phyloP scores from a whole-genome alignment of 2,329 filamentous ascomycete genomes.

The Aspergillus neotritici region DNA sequence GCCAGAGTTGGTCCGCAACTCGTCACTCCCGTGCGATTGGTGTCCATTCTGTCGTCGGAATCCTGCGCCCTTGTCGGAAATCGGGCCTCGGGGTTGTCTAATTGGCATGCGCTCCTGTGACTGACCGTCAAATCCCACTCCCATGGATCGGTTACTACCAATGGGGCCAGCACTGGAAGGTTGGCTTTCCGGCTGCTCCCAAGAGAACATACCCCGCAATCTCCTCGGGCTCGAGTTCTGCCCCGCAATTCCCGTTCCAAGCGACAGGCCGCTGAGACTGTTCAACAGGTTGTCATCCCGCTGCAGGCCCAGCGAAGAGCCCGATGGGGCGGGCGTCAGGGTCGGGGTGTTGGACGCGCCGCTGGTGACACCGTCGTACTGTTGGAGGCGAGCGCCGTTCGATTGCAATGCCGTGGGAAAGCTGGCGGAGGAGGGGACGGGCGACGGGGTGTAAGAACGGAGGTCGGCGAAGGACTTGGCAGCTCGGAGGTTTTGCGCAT shows the following conservation, averaged over 20 bases:
- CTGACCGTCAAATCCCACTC: conserved; percentile 53
- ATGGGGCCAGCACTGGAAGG: conserved; percentile 51
- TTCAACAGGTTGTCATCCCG: conserved; percentile 57
- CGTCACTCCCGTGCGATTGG: conserved; percentile 57
- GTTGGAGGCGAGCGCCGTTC: conserved; percentile 57
- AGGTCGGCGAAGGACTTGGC: conserved; percentile 97
- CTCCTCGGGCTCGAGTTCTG: conserved; percentile 53
- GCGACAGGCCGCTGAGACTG: conserved; percentile 56
- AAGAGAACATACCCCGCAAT: conserved; percentile 56
- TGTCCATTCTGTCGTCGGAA: conserved; percentile 59
- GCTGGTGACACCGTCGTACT: conserved; percentile 52
- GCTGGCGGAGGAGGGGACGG: conserved; percentile 81
- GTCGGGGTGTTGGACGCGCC: conserved; percentile 61
- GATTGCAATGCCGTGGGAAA: conserved; percentile 65
- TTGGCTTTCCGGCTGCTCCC: conserved; percentile 51
- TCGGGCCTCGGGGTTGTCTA: conserved; percentile 57
- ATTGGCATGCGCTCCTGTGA: conserved; percentile 52
- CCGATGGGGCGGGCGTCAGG: conserved; percentile 56
- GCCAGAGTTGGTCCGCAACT: conserved; percentile 55
- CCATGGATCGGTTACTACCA: conserved; percentile 59
- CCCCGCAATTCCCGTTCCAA: conserved; percentile 46
- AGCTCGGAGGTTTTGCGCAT: conserved; percentile 74
- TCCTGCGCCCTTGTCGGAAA: conserved; percentile 54
- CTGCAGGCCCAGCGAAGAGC: conserved; percentile 42
- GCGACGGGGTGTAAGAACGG: conserved; percentile 90